phyloP scores from a whole-genome alignment of 306 rosid species.

The Trifolium pratense region DNA sequence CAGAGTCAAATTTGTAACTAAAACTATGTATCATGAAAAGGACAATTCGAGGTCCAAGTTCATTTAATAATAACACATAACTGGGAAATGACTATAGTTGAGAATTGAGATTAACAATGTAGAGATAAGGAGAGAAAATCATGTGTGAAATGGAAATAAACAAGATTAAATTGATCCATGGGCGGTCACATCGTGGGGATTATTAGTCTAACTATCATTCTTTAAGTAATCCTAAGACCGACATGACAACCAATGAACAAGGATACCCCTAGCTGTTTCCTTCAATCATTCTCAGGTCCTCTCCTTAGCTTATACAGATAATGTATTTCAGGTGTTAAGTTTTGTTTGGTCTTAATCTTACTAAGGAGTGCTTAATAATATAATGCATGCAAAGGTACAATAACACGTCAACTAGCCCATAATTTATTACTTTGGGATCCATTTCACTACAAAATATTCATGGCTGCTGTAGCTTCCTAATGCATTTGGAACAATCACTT shows the following conservation, averaged over 20 bases:
- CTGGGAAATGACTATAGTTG: too few species aligned
- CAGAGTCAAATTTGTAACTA: too few species aligned
- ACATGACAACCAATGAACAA: constrained; percentile 54
- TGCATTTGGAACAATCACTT: neutral
- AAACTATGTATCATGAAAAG: neutral
- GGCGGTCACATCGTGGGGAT: constrained; percentile 67
- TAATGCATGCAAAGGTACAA: too few species aligned
- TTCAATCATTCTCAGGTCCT: neutral
- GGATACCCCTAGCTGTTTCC: constrained; percentile 46
- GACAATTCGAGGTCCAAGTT: neutral
- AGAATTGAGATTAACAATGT: constrained; percentile 26
- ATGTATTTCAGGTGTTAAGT: neutral
- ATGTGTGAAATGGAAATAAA: constrained; percentile 40
- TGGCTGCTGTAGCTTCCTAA: neutral
- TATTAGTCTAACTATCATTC: constrained; percentile 46
- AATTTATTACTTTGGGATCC: neutral
- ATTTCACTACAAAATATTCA: neutral
- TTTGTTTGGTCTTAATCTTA: neutral
- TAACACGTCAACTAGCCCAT: neutral
- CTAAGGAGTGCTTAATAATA: neutral
- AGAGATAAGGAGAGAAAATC: constrained; percentile 36
- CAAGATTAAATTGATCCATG: constrained; percentile 22
- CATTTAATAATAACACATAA: constrained; percentile 23
- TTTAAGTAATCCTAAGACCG: constrained; percentile 33
- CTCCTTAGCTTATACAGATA: neutral